Conservation (phyloP, 352 stramenopile genomes). For the Phytophthora parvispora region DNA sequence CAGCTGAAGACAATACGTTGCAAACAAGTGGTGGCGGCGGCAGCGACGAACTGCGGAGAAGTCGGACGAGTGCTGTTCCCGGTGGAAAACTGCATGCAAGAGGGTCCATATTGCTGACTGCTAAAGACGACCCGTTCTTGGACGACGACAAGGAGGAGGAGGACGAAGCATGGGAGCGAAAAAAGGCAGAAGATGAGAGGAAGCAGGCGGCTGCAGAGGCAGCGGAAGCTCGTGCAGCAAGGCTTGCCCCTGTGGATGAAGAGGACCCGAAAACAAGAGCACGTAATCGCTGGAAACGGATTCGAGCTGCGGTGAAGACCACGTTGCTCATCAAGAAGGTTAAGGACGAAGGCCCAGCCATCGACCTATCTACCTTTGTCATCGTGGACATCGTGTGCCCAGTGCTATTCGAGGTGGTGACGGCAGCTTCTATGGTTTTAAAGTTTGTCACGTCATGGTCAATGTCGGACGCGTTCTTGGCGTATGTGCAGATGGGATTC, state of each 20-base stretch:
- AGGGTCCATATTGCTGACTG: conserved; percentile 50
- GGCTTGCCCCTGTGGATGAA: conserved; percentile 22
- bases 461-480: conserved; percentile 68
- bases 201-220: conserved; percentile 29
- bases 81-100: conserved; percentile 16
- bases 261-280: conserved; percentile 24
- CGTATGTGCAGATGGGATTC: conserved; percentile 80
- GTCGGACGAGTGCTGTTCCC: conserved; percentile 27
- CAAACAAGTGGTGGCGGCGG: background rate
- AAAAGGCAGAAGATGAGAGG: conserved; percentile 39
- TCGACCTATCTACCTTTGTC: conserved; percentile 82
- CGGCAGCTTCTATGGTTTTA: conserved; percentile 52
- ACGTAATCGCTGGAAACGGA: conserved; percentile 63
- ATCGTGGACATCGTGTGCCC: conserved; percentile 82
- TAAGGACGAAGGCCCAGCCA: conserved; percentile 61
- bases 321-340: conserved; percentile 71
- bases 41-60: conserved; percentile 25
- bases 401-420: conserved; percentile 75
- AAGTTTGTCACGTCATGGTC: conserved; percentile 68
- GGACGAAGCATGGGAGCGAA: conserved; percentile 50
- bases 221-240: conserved; percentile 13
- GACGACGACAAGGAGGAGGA: conserved; percentile 72
- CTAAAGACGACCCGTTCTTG: conserved; percentile 65
- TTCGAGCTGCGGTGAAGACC: conserved; percentile 60
- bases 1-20: conserved; percentile 5